Conservation (phyloP, 2,329 filamentous ascomycete genomes). For the Colletotrichum scovillei region DNA sequence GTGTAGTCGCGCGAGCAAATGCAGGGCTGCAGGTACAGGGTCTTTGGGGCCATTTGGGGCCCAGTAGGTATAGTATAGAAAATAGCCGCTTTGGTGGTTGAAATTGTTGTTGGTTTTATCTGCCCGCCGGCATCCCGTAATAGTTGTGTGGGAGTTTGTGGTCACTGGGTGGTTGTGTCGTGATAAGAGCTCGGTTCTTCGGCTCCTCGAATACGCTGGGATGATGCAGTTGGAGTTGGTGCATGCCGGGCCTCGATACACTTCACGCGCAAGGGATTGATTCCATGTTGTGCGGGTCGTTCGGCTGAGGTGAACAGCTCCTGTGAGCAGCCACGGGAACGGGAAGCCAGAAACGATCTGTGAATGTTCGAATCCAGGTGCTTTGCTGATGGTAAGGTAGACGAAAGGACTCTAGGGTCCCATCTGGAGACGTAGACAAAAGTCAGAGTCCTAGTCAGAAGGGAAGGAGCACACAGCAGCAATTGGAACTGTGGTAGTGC, state of each 20-base stretch:
- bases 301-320: neutral
- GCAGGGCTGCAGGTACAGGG: neutral
- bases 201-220: neutral
- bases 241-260: neutral
- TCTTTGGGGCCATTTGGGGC: neutral
- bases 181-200: neutral
- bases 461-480: no score
- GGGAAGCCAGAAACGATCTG: no score
- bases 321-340: neutral
- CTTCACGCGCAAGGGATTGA: neutral
- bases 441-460: no score
- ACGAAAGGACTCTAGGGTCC: no score
- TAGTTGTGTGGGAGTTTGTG: neutral
- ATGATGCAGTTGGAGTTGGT: neutral
- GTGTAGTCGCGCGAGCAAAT: neutral
- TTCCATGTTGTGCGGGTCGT: neutral
- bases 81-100: conserved; percentile 18
- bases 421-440: no score
- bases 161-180: neutral
- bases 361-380: neutral
- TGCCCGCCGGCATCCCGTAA: neutral
- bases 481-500: no score
- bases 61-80: neutral
- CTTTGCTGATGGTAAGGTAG: neutral
- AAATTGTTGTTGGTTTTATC: neutral